Conservation (phyloP, 129 eudicot genomes). For the Chrysanthemum makinoi region DNA sequence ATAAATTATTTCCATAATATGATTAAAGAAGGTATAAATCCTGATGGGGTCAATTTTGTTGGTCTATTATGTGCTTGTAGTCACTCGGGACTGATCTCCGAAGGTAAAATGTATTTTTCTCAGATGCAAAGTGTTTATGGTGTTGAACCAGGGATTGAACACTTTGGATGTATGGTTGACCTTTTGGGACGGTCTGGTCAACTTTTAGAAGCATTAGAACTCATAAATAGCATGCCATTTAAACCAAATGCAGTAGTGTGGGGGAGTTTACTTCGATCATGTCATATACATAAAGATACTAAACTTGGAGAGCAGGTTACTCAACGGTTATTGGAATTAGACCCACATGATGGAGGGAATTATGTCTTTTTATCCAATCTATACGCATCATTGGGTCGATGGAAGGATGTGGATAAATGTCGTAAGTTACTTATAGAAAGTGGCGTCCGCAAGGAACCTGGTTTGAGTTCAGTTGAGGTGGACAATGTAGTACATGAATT, state of each 20-base stretch:
- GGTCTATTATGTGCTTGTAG: constrained; percentile 54
- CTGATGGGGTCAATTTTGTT: constrained; percentile 51
- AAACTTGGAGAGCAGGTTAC: constrained; percentile 40
- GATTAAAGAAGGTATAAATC: constrained; percentile 40
- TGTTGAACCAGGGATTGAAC: constrained; percentile 50
- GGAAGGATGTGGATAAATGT: constrained; percentile 50
- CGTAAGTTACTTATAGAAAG: constrained; percentile 43
- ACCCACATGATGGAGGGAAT: constrained; percentile 60
- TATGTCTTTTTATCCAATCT: constrained; percentile 53
- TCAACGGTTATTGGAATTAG: constrained; percentile 44
- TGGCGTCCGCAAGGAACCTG: constrained; percentile 54
- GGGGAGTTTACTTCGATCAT: constrained; percentile 64
- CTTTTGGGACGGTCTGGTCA: constrained; percentile 58
- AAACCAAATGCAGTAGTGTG: constrained; percentile 54
- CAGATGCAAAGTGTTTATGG: constrained; percentile 40
- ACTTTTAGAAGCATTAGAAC: constrained; percentile 51
- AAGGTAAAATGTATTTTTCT: constrained; percentile 44
- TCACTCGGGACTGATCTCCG: constrained; percentile 51
- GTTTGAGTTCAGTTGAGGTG: constrained; percentile 57
- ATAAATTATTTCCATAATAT: constrained; percentile 34
- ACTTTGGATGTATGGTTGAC: constrained; percentile 66
- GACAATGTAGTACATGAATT: constrained; percentile 50
- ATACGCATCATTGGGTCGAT: constrained; percentile 47
- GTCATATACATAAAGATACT: constrained; percentile 41
- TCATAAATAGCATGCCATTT: constrained; percentile 42